Evolutionary conservation across 345 rosid genomes (phyloP).

Genomic region (Aethionema arabicum): DNA sequence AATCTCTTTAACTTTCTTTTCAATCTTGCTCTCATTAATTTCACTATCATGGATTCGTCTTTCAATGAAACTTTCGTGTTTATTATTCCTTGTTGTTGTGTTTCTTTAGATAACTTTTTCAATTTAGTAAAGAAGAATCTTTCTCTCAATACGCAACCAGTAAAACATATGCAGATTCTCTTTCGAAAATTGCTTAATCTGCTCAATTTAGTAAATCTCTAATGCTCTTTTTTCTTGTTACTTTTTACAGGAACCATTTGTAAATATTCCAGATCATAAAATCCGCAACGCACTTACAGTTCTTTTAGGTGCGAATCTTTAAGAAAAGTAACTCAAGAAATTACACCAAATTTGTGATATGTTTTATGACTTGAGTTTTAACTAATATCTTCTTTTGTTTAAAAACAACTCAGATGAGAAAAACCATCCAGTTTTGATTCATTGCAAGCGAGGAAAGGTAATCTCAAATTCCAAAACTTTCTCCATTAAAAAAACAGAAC

Average conservation of each 20-base stretch:
- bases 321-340: constrained; percentile 7
- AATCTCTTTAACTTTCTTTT: constrained; percentile 32
- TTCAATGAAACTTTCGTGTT: constrained; percentile 24
- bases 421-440: constrained; percentile 90
- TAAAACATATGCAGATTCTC: constrained; percentile 30
- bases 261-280: constrained; percentile 77
- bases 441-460: constrained; percentile 97
- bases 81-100: constrained; percentile 23
- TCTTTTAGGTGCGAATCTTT: constrained; percentile 59
- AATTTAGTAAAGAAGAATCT: constrained; percentile 16
- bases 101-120: constrained; percentile 24
- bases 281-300: constrained; percentile 83
- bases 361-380: constrained; percentile 9
- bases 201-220: constrained; percentile 1
- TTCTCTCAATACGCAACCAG: constrained; percentile 31
- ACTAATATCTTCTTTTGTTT: not conserved
- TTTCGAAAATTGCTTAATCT: constrained; percentile 13
- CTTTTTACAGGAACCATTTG: constrained; percentile 82
- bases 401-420: constrained; percentile 53
- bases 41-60: constrained; percentile 22
- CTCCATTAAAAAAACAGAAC: not conserved
- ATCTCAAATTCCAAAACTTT: constrained; percentile 5
- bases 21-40: not conserved
- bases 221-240: constrained; percentile 6
- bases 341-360: not conserved